Evolutionary conservation across 2,329 filamentous ascomycete genomes (phyloP).

Genomic region (Aspergillus proliferans): DNA sequence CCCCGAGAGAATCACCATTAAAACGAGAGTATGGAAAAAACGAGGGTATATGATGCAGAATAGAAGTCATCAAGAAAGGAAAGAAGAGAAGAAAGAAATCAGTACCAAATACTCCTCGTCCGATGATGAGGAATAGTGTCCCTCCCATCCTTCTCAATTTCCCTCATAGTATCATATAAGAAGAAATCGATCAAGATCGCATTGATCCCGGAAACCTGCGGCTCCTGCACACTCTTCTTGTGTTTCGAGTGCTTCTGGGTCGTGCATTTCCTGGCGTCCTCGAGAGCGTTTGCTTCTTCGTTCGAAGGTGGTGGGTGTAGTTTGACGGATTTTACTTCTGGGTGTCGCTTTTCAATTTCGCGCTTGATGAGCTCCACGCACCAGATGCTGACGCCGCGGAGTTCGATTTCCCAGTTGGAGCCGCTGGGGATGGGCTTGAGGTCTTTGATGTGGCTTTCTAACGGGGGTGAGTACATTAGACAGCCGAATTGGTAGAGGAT

Average conservation of each 20-base stretch:
- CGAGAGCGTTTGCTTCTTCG: conserved; percentile 5
- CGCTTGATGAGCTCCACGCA: conserved; percentile 81
- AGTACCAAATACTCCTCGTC: conserved; percentile 94
- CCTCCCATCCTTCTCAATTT: conserved; percentile 59
- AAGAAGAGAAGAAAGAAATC: conserved; percentile 8
- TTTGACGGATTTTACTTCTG: conserved; percentile 50
- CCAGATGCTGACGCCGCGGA: conserved; percentile 93
- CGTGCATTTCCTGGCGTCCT: conserved; percentile 8
- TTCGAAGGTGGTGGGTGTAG: conserved; percentile 3
- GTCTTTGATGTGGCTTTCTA: conserved; percentile 64
- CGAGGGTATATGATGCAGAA: conserved; percentile 1
- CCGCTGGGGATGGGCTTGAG: conserved; percentile 64
- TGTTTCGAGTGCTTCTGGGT: conserved; percentile 13
- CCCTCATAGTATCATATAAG: conserved; percentile 90
- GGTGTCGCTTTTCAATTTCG: conserved; percentile 69
- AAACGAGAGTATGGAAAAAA: neutral
- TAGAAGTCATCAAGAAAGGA: neutral
- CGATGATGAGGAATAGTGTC: conserved; percentile 70
- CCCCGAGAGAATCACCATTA: neutral
- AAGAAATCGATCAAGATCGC: conserved; percentile 96
- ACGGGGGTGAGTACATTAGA: conserved; percentile 72
- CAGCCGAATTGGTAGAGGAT: conserved; percentile 80
- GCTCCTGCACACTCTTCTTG: conserved; percentile 8
- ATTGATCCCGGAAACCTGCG: conserved; percentile 51
- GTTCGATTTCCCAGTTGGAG: conserved; percentile 73